phyloP scores from a whole-genome alignment of 2,329 filamentous ascomycete species.

The Coniosporium tulheliwenetii region DNA sequence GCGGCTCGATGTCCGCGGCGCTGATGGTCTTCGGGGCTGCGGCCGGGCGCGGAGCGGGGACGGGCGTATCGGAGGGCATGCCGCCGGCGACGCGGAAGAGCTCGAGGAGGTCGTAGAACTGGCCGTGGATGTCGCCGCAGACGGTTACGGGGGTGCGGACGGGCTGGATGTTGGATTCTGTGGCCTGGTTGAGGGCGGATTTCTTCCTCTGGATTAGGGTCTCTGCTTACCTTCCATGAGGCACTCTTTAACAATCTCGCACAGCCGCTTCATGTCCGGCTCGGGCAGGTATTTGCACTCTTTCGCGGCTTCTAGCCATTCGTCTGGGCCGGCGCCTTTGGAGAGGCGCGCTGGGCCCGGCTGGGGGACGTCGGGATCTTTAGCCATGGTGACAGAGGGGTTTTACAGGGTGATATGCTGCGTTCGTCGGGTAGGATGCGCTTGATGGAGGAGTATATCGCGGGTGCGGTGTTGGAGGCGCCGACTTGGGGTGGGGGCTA shows the following conservation, averaged over 20 bases:
- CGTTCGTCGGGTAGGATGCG: too few relatives aligned
- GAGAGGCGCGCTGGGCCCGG: constrained; percentile 78
- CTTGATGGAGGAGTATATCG: too few relatives aligned
- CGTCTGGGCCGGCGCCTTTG: constrained; percentile 73
- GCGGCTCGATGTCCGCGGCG: constrained; percentile 84
- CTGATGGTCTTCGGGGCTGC: constrained; percentile 50
- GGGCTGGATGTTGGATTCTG: constrained; percentile 98
- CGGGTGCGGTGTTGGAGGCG: too few relatives aligned
- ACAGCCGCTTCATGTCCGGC: constrained; percentile 93
- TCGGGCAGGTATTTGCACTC: constrained; percentile 96
- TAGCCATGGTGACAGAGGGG: constrained; percentile 21
- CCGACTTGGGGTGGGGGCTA: too few relatives aligned
- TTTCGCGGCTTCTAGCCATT: constrained; percentile 94
- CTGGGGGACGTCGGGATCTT: constrained; percentile 55
- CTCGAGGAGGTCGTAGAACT: constrained; percentile 96
- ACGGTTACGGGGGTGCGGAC: constrained; percentile 92
- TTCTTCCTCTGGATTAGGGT: neutral
- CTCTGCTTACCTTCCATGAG: constrained; percentile 77
- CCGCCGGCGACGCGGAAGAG: constrained; percentile 92
- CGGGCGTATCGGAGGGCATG: constrained; percentile 61
- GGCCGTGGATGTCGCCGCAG: constrained; percentile 95
- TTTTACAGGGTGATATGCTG: constrained; percentile 1
- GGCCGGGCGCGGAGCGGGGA: neutral
- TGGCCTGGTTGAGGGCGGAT: neutral
- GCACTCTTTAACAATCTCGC: constrained; percentile 96